Conservation (phyloP, 106 monocot genomes). For the Hemerocallis citrina region DNA sequence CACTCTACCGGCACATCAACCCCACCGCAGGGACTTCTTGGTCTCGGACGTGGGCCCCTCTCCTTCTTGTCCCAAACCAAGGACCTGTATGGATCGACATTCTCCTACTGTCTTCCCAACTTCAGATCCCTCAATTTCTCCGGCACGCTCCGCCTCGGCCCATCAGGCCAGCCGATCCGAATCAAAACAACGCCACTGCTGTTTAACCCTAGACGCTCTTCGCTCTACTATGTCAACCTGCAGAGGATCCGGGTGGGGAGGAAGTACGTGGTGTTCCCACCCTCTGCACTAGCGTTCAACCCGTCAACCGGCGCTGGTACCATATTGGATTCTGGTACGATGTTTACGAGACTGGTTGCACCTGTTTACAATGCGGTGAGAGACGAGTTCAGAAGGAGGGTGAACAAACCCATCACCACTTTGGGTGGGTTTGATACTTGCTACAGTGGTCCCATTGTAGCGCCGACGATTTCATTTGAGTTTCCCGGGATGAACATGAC, state of each 20-base stretch:
- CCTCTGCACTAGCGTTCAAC: slow-evolving; percentile 51
- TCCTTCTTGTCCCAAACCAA: slow-evolving; percentile 67
- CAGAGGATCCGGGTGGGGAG: slow-evolving; percentile 55
- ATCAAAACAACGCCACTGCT: slow-evolving; percentile 75
- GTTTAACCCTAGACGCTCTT: slow-evolving; percentile 63
- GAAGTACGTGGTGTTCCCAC: slow-evolving; percentile 25
- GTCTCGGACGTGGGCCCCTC: slow-evolving; percentile 65
- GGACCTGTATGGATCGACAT: slow-evolving; percentile 43
- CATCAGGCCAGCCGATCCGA: slow-evolving; percentile 45
- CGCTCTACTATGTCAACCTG: slow-evolving; percentile 88
- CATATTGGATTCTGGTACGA: slow-evolving; percentile 87
- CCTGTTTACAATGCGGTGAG: slow-evolving; percentile 67
- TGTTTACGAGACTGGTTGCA: slow-evolving; percentile 78
- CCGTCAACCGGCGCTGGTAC: slow-evolving; percentile 78
- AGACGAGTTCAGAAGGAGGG: slow-evolving; percentile 63
- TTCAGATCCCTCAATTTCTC: slow-evolving; percentile 82
- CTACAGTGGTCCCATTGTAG: slow-evolving; percentile 42
- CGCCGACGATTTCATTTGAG: slow-evolving; percentile 56
- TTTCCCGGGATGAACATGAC: slow-evolving; percentile 75
- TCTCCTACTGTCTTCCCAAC: slow-evolving; percentile 96
- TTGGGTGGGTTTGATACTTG: slow-evolving; percentile 99
- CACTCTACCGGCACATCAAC: slow-evolving; percentile 27
- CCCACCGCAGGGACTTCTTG: slow-evolving; percentile 88
- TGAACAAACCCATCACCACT: slow-evolving; percentile 26
- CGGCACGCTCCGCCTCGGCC: slow-evolving; percentile 87